Conservation (phyloP, 2,329 filamentous ascomycete genomes). For the Sporothrix pseudoabietina region DNA sequence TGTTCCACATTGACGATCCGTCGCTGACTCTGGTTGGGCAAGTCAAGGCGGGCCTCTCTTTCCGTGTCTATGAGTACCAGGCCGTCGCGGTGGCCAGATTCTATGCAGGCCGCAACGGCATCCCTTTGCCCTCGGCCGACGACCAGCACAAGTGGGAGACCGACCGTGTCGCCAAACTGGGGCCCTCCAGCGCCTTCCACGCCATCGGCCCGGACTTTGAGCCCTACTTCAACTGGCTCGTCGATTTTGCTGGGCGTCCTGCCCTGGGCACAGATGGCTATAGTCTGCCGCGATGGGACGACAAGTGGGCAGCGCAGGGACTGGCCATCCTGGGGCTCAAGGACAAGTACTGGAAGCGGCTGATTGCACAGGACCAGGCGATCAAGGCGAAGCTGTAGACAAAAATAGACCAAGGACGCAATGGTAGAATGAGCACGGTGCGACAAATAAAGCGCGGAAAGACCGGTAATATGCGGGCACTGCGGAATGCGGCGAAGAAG, state of each 20-base stretch:
- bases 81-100: constrained; percentile 43
- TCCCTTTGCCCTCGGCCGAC: constrained; percentile 36
- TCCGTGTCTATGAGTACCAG: constrained; percentile 45
- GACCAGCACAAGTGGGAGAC: constrained; percentile 43
- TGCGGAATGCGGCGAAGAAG: too few species aligned
- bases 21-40: constrained; percentile 43
- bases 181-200: constrained; percentile 23
- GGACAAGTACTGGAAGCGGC: constrained; percentile 20
- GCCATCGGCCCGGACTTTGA: constrained; percentile 26
- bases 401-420: too few species aligned
- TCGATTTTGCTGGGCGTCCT: constrained; percentile 27
- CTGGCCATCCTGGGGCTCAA: constrained; percentile 20
- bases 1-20: constrained; percentile 44
- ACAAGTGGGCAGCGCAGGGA: constrained; percentile 14
- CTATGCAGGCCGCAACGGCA: constrained; percentile 40
- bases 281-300: constrained; percentile 22
- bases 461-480: background rate
- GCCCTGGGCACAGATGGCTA: constrained; percentile 21
- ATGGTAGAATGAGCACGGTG: too few species aligned
- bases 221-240: constrained; percentile 29
- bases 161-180: constrained; percentile 5
- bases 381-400: constrained; percentile 24
- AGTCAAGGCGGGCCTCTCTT: constrained; percentile 44
- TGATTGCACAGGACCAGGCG: constrained; percentile 5
- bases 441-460: background rate